These are phyloP conservation scores for Gracilaria gracilis DNA, from an alignment of 23 red algal genomes.

Conservation along the genomic window DNA sequence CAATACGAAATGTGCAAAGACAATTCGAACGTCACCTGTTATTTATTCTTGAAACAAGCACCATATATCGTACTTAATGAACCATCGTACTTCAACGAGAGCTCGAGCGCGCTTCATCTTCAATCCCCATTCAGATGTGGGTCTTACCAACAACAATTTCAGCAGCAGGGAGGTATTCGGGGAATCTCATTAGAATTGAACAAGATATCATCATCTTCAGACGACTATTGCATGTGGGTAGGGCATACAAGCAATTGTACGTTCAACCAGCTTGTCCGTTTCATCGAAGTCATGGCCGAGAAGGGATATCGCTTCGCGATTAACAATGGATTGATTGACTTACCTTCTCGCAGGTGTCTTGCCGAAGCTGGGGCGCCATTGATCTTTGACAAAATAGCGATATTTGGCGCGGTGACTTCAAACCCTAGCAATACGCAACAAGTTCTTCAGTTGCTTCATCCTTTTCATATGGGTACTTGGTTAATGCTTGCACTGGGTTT, in stretches of 20 bases:
- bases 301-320: constrained; percentile 35
- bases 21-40: constrained; percentile 8
- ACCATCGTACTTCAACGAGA: background rate
- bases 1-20: background rate
- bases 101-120: background rate
- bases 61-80: background rate
- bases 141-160: background rate
- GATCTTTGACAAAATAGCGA: background rate
- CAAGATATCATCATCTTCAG: background rate
- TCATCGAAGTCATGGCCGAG: background rate
- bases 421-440: background rate
- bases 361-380: background rate
- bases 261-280: constrained; percentile 31
- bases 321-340: background rate
- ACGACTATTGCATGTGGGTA: constrained; percentile 37
- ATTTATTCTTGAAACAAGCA: constrained; percentile 16
- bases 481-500: background rate
- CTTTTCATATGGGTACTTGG: constrained; percentile 37
- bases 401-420: background rate
- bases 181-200: background rate
- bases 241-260: constrained; percentile 11
- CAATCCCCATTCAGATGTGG: constrained; percentile 19
- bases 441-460: constrained; percentile 19
- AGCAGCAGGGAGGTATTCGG: background rate
- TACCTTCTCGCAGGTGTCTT: background rate